Evolutionary conservation across 2,329 filamentous ascomycete species (phyloP), one percentile per base, ranked within the genome.

Genomic region (Fusarium nisikadoi): DNA sequence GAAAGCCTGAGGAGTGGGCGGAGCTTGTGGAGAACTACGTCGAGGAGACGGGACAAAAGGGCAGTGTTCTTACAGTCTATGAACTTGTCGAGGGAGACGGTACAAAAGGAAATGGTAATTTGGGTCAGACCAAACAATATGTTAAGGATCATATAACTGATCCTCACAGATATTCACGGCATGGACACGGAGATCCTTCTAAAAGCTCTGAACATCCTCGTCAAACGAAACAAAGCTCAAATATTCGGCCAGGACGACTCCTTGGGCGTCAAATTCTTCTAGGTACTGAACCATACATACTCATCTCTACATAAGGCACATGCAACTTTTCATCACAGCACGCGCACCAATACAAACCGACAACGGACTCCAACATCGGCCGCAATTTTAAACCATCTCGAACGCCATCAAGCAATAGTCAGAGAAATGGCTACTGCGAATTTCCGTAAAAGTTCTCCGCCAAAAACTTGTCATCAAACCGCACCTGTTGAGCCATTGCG

Each of bases 261-360:
- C 68, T 90, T 93, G 78, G 96, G 96, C 77, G 94, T 98, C 73
- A 99, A 99, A 84, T 98, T 99, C 84, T 98, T 98, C 80, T 98
- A 84, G 91, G 52, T 43, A 59, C 57, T 68, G n/a, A 45, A 31
- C 62, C 53, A 66, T 62, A 25, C n/a, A 62, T 50, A 45, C 57
- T 66, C 67, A 63, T 72, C 58, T 71, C 62, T 72, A 74, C 63
- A 62, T 70, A 61, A 67, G 47, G 45, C 41, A 68, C 58, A 69
- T 55, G 53, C 66, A 49, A 53, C 54, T 45, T 57, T 65, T 62
- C 47, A 53, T 54, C 49, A 54, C 42, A 55, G 58, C 11, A 47
- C 16, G n/a, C n/a, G 33, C 50, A 53, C 54, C 54, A 46, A 43
- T 33, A 41, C 42, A 49, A 62, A 53, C 45, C 62, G 46, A 66